Percentiles rank a stretch among this genome's conserved stretches.
Evolutionary conservation across 495 filamentous ascomycete species (phyloP).

Genomic region (Podospora didyma): DNA sequence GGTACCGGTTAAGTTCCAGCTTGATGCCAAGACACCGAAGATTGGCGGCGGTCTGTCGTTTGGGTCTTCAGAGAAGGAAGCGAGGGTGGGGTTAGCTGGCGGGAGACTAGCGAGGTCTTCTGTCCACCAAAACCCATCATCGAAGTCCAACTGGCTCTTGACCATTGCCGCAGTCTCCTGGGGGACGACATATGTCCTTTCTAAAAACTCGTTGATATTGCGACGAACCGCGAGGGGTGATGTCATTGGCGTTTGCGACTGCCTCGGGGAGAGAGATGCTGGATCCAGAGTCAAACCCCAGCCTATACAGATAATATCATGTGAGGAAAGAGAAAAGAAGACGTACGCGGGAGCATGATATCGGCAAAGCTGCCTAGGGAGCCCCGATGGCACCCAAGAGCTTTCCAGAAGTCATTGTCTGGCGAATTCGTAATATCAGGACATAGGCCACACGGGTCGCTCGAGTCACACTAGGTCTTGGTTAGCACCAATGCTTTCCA

Average conservation of each 20-base stretch:
- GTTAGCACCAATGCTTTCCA: neutral
- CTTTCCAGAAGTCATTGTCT: conserved; percentile 40
- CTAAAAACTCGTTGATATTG: conserved; percentile 48
- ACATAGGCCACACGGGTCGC: conserved; percentile 41
- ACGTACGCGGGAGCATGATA: conserved; percentile 42
- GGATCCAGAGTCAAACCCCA: conserved; percentile 3
- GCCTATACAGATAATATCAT: neutral
- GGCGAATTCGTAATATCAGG: conserved; percentile 29
- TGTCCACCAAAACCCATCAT: conserved; percentile 51
- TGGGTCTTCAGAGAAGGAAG: conserved; percentile 37
- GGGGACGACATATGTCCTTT: conserved; percentile 37
- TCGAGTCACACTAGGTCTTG: conserved; percentile 39
- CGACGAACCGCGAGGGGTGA: conserved; percentile 45
- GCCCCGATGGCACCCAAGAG: conserved; percentile 45
- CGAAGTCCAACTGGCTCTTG: conserved; percentile 40
- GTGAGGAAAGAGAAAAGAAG: neutral
- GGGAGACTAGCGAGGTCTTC: conserved; percentile 43
- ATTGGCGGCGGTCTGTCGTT: conserved; percentile 39
- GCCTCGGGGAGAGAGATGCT: conserved; percentile 42
- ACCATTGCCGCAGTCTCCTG: conserved; percentile 36
- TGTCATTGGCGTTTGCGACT: conserved; percentile 45
- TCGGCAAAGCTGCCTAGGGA: conserved; percentile 38
- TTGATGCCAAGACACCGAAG: conserved; percentile 40
- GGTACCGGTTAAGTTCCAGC: conserved; percentile 43
- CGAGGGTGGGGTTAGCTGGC: conserved; percentile 38